phyloP scores from a whole-genome alignment of 768 basidiomycete species.

The Lactarius vividus region DNA sequence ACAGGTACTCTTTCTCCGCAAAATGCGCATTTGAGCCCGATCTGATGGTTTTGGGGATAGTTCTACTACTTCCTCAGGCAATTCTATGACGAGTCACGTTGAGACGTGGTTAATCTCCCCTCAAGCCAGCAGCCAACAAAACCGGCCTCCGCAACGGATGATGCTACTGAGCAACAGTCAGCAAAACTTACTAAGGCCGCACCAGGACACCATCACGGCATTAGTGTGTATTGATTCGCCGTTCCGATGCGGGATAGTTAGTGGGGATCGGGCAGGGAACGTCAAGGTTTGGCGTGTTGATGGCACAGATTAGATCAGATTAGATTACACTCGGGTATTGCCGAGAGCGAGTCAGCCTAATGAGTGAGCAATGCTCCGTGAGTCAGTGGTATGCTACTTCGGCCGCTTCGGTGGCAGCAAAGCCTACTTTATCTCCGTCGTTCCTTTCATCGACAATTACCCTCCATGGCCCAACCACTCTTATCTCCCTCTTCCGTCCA shows the following conservation, averaged over 20 bases:
- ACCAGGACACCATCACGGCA: slow-evolving; percentile 88
- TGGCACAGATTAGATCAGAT: slow-evolving; percentile 33
- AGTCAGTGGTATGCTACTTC: slow-evolving; percentile 20
- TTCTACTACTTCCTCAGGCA: slow-evolving; percentile 39
- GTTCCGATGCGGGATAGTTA: slow-evolving; percentile 89
- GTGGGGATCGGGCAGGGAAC: slow-evolving; percentile 84
- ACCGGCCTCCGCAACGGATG: slow-evolving; percentile 71
- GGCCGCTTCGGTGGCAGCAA: slow-evolving; percentile 17
- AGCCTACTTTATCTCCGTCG: slow-evolving; percentile 25
- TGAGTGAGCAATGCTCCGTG: background rate
- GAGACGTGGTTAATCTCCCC: slow-evolving; percentile 58
- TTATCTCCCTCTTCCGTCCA: slow-evolving; percentile 49
- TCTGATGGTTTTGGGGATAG: slow-evolving; percentile 29
- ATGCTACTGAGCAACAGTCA: slow-evolving; percentile 79
- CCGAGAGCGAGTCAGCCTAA: slow-evolving; percentile 1
- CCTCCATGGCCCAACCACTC: slow-evolving; percentile 51
- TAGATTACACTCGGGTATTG: slow-evolving; percentile 3
- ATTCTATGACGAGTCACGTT: slow-evolving; percentile 51
- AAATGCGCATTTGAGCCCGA: slow-evolving; percentile 1
- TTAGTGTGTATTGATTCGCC: slow-evolving; percentile 88
- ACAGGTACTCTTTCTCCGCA: slow-evolving; percentile 53
- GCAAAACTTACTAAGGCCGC: slow-evolving; percentile 78
- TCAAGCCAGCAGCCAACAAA: slow-evolving; percentile 48
- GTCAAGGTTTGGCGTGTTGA: slow-evolving; percentile 90
- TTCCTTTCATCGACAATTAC: slow-evolving; percentile 27